Evolutionary conservation across 352 stramenopile species (phyloP), one percentile per base, ranked within the genome.

Genomic region (Phytopythium vexans): DNA sequence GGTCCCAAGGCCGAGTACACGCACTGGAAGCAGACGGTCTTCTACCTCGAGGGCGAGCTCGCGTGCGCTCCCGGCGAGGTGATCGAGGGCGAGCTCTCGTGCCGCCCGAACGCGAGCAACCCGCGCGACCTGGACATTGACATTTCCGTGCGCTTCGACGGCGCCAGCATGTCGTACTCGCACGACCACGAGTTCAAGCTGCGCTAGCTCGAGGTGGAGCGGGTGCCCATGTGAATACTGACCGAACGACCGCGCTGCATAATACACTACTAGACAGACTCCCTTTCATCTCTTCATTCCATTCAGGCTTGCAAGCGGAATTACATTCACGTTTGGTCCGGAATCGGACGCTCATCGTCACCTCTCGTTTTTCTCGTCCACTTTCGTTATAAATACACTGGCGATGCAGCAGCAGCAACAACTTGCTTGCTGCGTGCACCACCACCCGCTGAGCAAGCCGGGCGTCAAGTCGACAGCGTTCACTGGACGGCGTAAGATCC

Each of bases 21-120:
- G 42, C 97, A 99, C 79, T 99, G 97, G 97, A 99, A 99, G 72
- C 97, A 99, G 72, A 98, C 95, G 11, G 89, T 98, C 14, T 98
- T 99, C 60, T 99, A 98, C 68, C 70, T 98, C 6, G 75, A 92
- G 32, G 77, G 88, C 32, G 81, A 94, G 44, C 66, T 98, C 27
- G 81, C 82, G 16, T 92, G 91, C 55, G 79, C 71, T 44, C 65
- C 77, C 3, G 94, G 92, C 10, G 94, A 98, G 51, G 61, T 86
- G 31, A 89, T 98, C 41, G 84, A 91, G 44, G 95, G 94, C 31
- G 93, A 85, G 37, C 73, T 98, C 42, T 79, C 70, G 15, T 95
- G 82, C 72, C 88, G 82, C 49, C 89, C 88, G 15, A 98, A 98
- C 60, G 80, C 71, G 9, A 77, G 83, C 45, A 98, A 98, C 74